phyloP scores from a whole-genome alignment of 805 yeast species.

The Torulaspora indica region DNA sequence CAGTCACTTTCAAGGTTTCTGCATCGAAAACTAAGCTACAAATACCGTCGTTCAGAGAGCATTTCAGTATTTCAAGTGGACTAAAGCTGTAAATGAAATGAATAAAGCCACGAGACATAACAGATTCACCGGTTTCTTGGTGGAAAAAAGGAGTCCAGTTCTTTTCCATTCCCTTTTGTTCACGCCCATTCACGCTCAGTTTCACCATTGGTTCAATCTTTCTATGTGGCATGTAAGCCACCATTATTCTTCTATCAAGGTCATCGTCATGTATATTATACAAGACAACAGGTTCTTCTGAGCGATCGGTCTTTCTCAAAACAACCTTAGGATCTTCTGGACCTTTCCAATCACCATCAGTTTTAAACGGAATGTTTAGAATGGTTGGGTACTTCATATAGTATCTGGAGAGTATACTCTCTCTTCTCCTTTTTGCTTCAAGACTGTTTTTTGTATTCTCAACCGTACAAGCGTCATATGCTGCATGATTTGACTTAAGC shows the following conservation, averaged over 20 bases:
- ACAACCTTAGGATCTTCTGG: constrained; percentile 19
- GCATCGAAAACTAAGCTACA: constrained; percentile 18
- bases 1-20: constrained; percentile 9
- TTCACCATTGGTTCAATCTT: constrained; percentile 13
- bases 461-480: constrained; percentile 24
- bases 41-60: constrained; percentile 22
- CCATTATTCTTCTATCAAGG: constrained; percentile 11
- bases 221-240: constrained; percentile 18
- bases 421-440: constrained; percentile 6
- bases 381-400: constrained; percentile 17
- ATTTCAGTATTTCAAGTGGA: constrained; percentile 22
- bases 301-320: constrained; percentile 4
- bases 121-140: constrained; percentile 5
- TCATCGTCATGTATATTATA: constrained; percentile 14
- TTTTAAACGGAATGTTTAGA: constrained; percentile 8
- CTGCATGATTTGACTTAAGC: constrained; percentile 18
- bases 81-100: constrained; percentile 20
- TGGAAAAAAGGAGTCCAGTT: constrained; percentile 22
- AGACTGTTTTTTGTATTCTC: constrained; percentile 19
- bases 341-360: constrained; percentile 15
- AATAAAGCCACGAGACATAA: constrained; percentile 23
- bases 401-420: constrained; percentile 10
- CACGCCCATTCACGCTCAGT: constrained; percentile 7
- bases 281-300: constrained; percentile 17
- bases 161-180: constrained; percentile 10